Base-by-base conservation (phyloP, 176 grass and related monocot species). In the Rhynchospora breviuscula region DNA sequence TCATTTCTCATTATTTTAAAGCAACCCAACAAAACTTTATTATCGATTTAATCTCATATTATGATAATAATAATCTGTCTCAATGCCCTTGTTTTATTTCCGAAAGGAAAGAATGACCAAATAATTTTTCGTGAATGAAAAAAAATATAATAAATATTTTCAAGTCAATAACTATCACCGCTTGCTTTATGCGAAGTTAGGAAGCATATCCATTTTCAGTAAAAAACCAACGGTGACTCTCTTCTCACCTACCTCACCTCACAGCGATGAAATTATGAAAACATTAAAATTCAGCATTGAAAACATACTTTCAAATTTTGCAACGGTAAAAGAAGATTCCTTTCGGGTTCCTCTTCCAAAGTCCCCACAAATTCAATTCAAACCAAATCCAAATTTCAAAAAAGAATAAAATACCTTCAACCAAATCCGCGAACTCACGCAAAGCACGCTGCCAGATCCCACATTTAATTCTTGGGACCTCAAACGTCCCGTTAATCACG, bases 321-420 rank as follows among this genome's bases (percentile, higher is more conserved):
- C 67, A 71, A 71, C 67, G 67, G 67, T 71, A 71, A 71, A 46
- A 71, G 67, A 21, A 71, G 67, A 46, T 71, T 71, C 67, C 40
- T 70, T 70, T 15, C 33, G 7, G 33, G 66, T 44, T 68, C 66
- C 66, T 68, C 49, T 52, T 40, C 35, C 35, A 40, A 40, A 40
- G 35, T 40, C 35, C 35, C 35, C 63, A 31, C 31, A 43, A 63
- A 10, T 63, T 7, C 8, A n/a, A 23, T 19, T 23, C 60, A 61
- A 61, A 61, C 59, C 59, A 61, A 61, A n/a, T 61, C 59, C 59
- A 7, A 22, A 61, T 61, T 61, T 61, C n/a, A 61, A 22, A 61
- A 61, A 58, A 58, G 6, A 1, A 17, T 57, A 17, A 61, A 61
- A 21, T 8, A 61, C n/a, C 17, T 61, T 61, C 19, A 62, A 62